These are phyloP conservation scores for Globisporangium nodosum DNA, from an alignment of 352 stramenopile genomes.

Conservation along the genomic window DNA sequence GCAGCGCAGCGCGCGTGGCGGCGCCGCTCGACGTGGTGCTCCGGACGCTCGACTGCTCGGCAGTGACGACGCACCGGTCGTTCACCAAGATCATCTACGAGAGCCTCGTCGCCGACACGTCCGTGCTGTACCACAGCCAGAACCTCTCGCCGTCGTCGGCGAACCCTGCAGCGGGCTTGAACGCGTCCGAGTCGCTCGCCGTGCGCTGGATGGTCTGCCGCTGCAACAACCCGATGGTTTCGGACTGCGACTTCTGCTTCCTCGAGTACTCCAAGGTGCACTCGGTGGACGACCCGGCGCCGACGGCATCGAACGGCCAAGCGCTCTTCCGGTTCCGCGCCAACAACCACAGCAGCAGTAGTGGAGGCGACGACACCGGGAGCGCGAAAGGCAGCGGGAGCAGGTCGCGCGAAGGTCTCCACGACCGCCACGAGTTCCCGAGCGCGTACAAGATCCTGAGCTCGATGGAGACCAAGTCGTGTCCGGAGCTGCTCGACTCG, in stretches of 20 bases:
- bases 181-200: conserved; percentile 33
- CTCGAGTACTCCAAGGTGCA: conserved; percentile 64
- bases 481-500: conserved; percentile 54
- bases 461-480: conserved; percentile 63
- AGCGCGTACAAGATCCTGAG: conserved; percentile 65
- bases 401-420: conserved; percentile 15
- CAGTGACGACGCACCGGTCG: conserved; percentile 50
- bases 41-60: conserved; percentile 51
- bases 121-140: conserved; percentile 64
- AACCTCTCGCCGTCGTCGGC: conserved; percentile 1
- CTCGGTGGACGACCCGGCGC: conserved; percentile 38
- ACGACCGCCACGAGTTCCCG: conserved; percentile 22
- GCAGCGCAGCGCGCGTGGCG: conserved; percentile 47
- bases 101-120: conserved; percentile 59
- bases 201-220: conserved; percentile 71
- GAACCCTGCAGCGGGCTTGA: background rate
- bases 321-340: conserved; percentile 11
- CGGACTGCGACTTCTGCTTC: conserved; percentile 69
- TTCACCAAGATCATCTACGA: conserved; percentile 78
- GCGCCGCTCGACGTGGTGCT: conserved; percentile 53
- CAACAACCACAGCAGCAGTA: conserved; percentile 35
- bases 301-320: conserved; percentile 15
- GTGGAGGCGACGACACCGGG: conserved; percentile 9
- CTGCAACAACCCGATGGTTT: conserved; percentile 55
- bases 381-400: background rate